A percentile compares a stretch with the other conserved stretches of the same genome.
Conservation (phyloP, 2,329 filamentous ascomycete genomes). For the Exophiala phaeomuriformis region DNA sequence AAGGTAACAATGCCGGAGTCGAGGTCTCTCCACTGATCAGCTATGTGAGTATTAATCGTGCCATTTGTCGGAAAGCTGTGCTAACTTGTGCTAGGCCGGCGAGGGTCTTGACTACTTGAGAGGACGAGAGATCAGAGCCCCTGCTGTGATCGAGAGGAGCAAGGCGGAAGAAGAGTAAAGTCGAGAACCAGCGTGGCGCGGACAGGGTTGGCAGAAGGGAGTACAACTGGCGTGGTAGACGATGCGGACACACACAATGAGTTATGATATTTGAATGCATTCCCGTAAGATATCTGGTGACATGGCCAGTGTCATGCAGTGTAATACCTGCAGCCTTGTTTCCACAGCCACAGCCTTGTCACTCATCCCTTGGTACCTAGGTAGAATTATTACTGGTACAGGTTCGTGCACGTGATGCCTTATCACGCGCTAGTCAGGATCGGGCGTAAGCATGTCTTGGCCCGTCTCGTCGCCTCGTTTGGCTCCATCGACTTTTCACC, state of each 20-base stretch:
- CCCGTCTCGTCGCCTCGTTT: not conserved
- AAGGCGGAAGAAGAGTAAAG: constrained; percentile 5
- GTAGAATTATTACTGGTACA: too few relatives aligned
- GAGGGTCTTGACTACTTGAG: constrained; percentile 58
- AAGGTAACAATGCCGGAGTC: constrained; percentile 58
- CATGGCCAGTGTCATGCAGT: too few relatives aligned
- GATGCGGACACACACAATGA: not conserved
- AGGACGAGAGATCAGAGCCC: constrained; percentile 53
- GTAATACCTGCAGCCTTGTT: too few relatives aligned
- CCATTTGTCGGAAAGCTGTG: not conserved
- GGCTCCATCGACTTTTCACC: not conserved
- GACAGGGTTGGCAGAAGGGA: not conserved
- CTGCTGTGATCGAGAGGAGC: constrained; percentile 58
- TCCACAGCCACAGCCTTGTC: too few relatives aligned
- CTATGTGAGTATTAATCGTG: constrained; percentile 63
- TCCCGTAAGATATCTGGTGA: not conserved
- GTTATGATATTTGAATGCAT: not conserved
- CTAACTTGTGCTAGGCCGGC: constrained; percentile 43
- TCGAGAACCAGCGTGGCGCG: too few relatives aligned
- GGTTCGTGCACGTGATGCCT: not conserved
- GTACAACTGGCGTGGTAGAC: not conserved
- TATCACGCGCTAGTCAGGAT: not conserved
- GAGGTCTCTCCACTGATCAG: constrained; percentile 90
- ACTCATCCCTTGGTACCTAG: too few relatives aligned
- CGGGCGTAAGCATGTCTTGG: constrained; percentile 4